Conservation (phyloP, 164 flowering plant species). For the Vitis cinerea region DNA sequence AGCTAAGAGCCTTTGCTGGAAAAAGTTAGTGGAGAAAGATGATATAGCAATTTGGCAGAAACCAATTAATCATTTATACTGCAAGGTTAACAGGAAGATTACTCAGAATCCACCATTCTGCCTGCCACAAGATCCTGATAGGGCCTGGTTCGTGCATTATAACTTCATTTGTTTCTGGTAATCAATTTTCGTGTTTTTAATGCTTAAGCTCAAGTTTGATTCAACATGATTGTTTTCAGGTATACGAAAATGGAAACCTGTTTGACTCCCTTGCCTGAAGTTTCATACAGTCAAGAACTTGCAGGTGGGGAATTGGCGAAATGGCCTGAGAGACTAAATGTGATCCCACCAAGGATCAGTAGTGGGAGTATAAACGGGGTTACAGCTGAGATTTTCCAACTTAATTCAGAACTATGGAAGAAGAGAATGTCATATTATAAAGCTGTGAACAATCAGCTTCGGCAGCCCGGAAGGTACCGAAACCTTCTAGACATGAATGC, state of each 20-base stretch:
- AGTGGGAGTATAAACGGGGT: constrained; percentile 36
- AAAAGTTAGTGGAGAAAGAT: constrained; percentile 42
- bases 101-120: constrained; percentile 32
- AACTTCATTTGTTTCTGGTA: not conserved
- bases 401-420: constrained; percentile 39
- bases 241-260: constrained; percentile 50
- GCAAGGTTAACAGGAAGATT: constrained; percentile 26
- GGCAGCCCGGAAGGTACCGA: constrained; percentile 38
- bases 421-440: constrained; percentile 46
- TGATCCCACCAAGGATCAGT: constrained; percentile 54
- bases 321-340: constrained; percentile 50
- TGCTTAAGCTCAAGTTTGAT: not conserved
- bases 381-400: constrained; percentile 24
- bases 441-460: constrained; percentile 35
- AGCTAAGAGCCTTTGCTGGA: constrained; percentile 57
- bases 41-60: constrained; percentile 62
- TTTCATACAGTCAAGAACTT: constrained; percentile 27
- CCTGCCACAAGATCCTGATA: constrained; percentile 28
- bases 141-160: constrained; percentile 36
- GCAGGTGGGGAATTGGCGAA: constrained; percentile 45
- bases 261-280: constrained; percentile 48
- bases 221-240: constrained; percentile 20
- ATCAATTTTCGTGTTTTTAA: not conserved
- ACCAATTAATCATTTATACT: constrained; percentile 44
- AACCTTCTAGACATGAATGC: constrained; percentile 62